Evolutionary conservation across 768 basidiomycete species (phyloP), one percentile per base, ranked within the genome.

Genomic region (Pulveroboletus sp.): DNA sequence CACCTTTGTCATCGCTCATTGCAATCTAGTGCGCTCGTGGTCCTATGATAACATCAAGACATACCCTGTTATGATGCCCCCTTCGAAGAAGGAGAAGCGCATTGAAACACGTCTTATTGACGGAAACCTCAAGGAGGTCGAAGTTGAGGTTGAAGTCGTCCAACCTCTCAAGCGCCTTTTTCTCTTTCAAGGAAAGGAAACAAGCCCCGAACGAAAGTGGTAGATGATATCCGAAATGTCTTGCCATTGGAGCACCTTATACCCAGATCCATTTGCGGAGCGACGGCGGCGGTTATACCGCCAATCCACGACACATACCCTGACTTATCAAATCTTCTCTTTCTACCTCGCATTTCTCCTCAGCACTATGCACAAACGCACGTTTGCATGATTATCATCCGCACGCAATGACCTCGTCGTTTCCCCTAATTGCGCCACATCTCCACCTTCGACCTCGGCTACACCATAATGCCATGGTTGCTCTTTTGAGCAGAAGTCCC

Each of bases 41-140:
- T 87, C 85, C 2, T 88, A 87, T 58, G 85, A 87, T 58, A 84
- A 84, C 54, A 65, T 85, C 52, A 77, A 75, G 61, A 85, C 82
- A 4, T 89, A 88, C 56, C 80, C 82, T 14, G 69, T 80, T 50
- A 72, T 67, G 66, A 64, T 63, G 51, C 68, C 77, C 32, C 79
- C 77, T n/a, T 68, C 72, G 37, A 75, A 75, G 69, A 82, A 72
- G 63, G 79, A 81, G 69, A 70, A 69, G 53, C 72, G 72, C 43
- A 63, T 72, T 21, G 78, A 78, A 68, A 74, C 70, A 29, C 66
- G 76, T 25, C 63, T 85, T 35, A 59, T 77, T 47, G 69, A 75
- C 33, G 75, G 75, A 47, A 72, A 81, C 54, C 75, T 78, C 48
- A 66, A 73, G 37, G 77, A 81, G 59, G 67, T 75, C n/a, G 75